phyloP scores from a whole-genome alignment of 1,284 basidiomycete genomes.

The Mrakiaceae sp. region DNA sequence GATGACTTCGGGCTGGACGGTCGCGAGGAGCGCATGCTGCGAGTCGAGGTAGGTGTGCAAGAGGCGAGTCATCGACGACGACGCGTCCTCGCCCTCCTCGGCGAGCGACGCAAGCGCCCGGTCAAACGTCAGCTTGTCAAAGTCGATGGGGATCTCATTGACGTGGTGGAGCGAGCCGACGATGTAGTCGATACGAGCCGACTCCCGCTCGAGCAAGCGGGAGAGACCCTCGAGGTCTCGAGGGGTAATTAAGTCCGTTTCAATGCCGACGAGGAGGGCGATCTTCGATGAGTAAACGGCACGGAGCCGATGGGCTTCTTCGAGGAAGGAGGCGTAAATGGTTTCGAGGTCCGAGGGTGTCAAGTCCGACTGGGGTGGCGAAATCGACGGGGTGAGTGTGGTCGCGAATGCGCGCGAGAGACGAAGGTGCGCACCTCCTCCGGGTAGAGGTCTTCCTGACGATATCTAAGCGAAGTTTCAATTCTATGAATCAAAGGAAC shows the following conservation, averaged over 20 bases:
- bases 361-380: constrained; percentile 29
- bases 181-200: constrained; percentile 66
- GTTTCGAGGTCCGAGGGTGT: constrained; percentile 24
- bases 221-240: constrained; percentile 47
- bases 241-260: constrained; percentile 78
- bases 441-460: constrained; percentile 72
- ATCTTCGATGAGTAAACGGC: constrained; percentile 41
- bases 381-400: background rate
- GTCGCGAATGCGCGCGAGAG: background rate
- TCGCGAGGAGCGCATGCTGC: constrained; percentile 56
- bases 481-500: no score
- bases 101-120: constrained; percentile 44
- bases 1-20: constrained; percentile 74
- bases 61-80: constrained; percentile 28
- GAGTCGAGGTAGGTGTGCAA: constrained; percentile 68
- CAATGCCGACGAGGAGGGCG: constrained; percentile 73
- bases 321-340: constrained; percentile 26
- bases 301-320: constrained; percentile 66
- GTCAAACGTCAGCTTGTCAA: constrained; percentile 62
- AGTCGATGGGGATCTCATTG: constrained; percentile 80
- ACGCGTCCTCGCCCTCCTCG: constrained; percentile 2
- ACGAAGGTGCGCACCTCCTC: constrained; percentile 60
- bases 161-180: constrained; percentile 94
- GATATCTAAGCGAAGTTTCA: constrained; percentile 45
- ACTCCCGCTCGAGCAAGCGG: constrained; percentile 41